Evolutionary conservation across 768 basidiomycete genomes (phyloP), one percentile per base, ranked within the genome.

Genomic region (Boletus pseudo-olivaceus): DNA sequence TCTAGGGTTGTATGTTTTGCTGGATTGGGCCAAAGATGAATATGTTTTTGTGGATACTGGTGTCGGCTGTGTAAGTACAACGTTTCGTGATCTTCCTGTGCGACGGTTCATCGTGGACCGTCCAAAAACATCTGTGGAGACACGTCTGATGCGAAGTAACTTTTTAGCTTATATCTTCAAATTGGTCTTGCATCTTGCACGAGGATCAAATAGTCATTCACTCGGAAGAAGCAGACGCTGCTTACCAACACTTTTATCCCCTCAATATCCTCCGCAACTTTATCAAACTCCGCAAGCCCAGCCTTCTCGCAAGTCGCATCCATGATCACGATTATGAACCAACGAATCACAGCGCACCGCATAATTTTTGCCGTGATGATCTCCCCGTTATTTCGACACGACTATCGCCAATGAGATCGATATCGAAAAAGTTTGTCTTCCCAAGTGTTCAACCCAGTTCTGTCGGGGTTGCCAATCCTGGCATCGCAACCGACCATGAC

Each of bases 31-130:
- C 20, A 77, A 80, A 62, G 70, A 75, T 26, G 82, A 83, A 62
- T 88, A 87, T 54, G 81, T 87, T 3, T 88, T 86, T 58, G 76
- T 89, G 44, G 86, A 89, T 67, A 88, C 87, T 2, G 82, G 83
- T 12, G 83, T 89, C 14, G 78, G 82, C 72, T 87, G 85, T 62
- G 87, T 88, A 63, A 72, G 86, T 81, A 9, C 8, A 45, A 37
- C 32, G 10, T 49, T 42, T 29, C n/a, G 19, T 48, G 19, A 6
- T 55, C 49, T 11, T 49, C 42, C 26, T 23, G 35, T 30, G 20
- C 5, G 39, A 35, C 53, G 47, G 54, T 54, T 52, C 30, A 19
- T 47, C 20, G 34, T n/a, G 54, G 46, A 42, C 56, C 47, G 35
- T 52, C 45, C 37, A 29, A 35, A 29, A 26, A 27, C n/a, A 35